Base-by-base conservation (phyloP, 2,329 filamentous ascomycete genomes). In the Verticillium nonalfalfae region DNA sequence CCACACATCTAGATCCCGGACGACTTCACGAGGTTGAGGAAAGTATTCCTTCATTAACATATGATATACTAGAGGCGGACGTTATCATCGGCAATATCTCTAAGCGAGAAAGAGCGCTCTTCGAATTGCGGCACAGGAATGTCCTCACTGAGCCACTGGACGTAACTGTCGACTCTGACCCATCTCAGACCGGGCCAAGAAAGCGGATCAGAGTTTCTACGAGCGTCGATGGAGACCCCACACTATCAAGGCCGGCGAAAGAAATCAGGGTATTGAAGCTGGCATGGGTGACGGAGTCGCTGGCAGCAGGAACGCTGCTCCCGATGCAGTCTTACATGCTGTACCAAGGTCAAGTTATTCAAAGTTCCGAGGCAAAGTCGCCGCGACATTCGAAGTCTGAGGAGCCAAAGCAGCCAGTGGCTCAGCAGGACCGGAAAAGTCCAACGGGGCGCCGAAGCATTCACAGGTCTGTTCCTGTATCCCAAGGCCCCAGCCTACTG, bases 11-110 rank as follows among this genome's bases (percentile, higher is more conserved):
- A 34, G 76, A 81, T 1, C 74, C 83, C 1, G 81, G 87, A 7
- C 84, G 89, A 64, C 77, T 90, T 10, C 84, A 87, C 58, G 74
- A 81, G 36, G 72, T 91, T 14, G 88, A 93, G 70, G 82, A 86
- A 33, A 81, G 81, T 26, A 83, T 96, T 10, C 78, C 82, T 4
- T 81, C 80, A 0, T 71, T 95, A 59, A 93, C 91, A 0, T 88
- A 89, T 62, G 85, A 94, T 71, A 78, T 89, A 59, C 78, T 80
- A 14, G 89, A 94, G 72, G 92, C 92, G 1, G 80, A 84, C 4
- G 73, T 97, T 3, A 79, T 97, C 1, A 72, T 98, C 35, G 92
- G 90, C 1, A 91, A 87, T 66, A 81, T 96, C 38, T 80, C 81
- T 0, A 88, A 85, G 60, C 87, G 85, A 65, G 83, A 86, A 68